Base-by-base conservation (phyloP, 1,139 yeast genomes). In the Kodamaea suecica region DNA sequence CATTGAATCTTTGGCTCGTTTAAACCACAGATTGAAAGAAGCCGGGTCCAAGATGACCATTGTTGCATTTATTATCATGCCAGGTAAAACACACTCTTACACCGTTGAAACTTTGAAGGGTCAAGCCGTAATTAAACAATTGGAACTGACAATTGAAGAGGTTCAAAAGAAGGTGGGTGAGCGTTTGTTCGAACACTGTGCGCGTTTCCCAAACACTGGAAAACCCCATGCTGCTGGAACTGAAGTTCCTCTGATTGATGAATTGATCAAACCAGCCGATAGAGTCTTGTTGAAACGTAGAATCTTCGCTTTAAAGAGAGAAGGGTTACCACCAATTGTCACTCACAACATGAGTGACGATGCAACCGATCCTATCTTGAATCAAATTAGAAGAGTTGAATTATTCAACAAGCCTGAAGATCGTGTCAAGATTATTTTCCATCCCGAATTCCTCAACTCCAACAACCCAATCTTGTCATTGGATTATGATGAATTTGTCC, bases 281-380 rank as follows among this genome's bases (percentile, higher is more conserved):
- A 73, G 94, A 48, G 96, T 92, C 31, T 70, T 86, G 44, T 73
- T 92, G 55, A 92, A 92, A 61, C 80, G 97, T 61, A 80, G 97
- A 60, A 94, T 90, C 45, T 84, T 85, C 63, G 97, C 97, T 3
- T 75, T 92, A 53, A 88, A 88, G 63, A 77, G 97, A 52, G 87
- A 81, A 35, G 71, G 86, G 3, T 69, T 88, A 52, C 98, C 98
- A 23, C 96, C 97, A 24, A 86, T 92, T 54, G 97, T 90, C 28
- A 92, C 98, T n/a, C 98, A 92, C 63, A 92, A 92, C 63, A 90
- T 92, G 96, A 76, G 76, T 35, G 96, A 92, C 53, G 97, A 92
- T 57, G 76, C 87, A 13, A 80, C 70, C 37, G 98, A 92, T 62
- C 97, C 97, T 36, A 82, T 92, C 42, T 73, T 92, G 56, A 86